A percentile compares a stretch with the other conserved stretches of the same genome.
Conservation (phyloP, 495 filamentous ascomycete species). For the Aspergillus sclerotiicarbonarius region DNA sequence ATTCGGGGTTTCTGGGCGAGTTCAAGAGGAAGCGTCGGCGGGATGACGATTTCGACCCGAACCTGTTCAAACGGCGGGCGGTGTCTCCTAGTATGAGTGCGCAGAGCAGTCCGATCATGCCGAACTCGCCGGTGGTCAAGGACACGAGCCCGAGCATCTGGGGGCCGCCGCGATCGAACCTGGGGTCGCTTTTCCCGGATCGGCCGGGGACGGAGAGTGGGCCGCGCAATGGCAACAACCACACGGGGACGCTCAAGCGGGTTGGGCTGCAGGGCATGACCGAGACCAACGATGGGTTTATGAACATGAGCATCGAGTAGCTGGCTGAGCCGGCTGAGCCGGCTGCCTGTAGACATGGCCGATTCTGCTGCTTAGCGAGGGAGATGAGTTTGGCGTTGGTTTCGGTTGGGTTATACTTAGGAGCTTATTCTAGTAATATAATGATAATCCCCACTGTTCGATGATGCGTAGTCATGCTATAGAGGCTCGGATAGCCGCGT, state of each 20-base stretch:
- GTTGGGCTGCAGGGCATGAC: conserved; percentile 93
- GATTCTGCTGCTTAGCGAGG: conserved; percentile 12
- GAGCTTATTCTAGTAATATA: too few relatives aligned
- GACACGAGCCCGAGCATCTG: conserved; percentile 62
- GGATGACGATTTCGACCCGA: conserved; percentile 89
- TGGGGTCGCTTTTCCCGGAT: conserved; percentile 49
- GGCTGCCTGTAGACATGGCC: neutral
- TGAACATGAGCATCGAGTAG: conserved; percentile 94
- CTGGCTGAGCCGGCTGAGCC: too few relatives aligned
- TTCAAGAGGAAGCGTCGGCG: conserved; percentile 77
- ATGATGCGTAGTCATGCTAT: too few relatives aligned
- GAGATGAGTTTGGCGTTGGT: neutral
- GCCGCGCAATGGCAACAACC: conserved; percentile 25
- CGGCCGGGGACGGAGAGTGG: conserved; percentile 42
- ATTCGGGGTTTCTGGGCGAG: conserved; percentile 56
- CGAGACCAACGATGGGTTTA: conserved; percentile 91
- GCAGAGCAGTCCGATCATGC: conserved; percentile 82
- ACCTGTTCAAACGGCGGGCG: conserved; percentile 86
- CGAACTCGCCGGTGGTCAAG: conserved; percentile 70
- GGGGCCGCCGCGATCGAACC: conserved; percentile 64
- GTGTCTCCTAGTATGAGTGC: conserved; percentile 91
- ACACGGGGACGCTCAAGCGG: conserved; percentile 55
- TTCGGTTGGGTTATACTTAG: too few relatives aligned
- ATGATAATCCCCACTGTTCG: too few relatives aligned
- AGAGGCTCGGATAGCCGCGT: too few relatives aligned